phyloP scores from a whole-genome alignment of 768 basidiomycete genomes.

The Mycena metata region DNA sequence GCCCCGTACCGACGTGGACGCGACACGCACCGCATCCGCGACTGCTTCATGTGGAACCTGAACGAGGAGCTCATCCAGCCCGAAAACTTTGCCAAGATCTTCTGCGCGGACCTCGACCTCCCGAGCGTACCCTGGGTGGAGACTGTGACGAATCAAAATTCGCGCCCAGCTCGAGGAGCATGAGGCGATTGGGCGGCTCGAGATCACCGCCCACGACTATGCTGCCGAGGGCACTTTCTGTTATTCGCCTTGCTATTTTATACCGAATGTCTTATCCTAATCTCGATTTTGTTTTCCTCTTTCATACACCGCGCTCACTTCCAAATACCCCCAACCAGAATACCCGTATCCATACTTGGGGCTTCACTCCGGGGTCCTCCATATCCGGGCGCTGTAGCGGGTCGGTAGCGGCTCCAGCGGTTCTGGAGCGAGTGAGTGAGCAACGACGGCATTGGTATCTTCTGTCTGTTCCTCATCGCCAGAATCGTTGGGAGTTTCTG shows the following conservation, averaged over 20 bases:
- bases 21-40: slow-evolving; percentile 90
- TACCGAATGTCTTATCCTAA: no score
- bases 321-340: no score
- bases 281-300: no score
- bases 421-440: no score
- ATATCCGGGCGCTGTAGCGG: no score
- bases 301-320: no score
- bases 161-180: slow-evolving; percentile 93
- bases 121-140: slow-evolving; percentile 74
- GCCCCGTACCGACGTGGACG: no score
- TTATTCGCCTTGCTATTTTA: no score
- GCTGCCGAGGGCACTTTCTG: slow-evolving; percentile 53
- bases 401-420: no score
- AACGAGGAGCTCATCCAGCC: slow-evolving; percentile 91
- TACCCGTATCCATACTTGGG: no score
- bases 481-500: background rate
- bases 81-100: slow-evolving; percentile 85
- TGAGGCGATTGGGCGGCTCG: slow-evolving; percentile 84
- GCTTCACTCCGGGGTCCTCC: no score
- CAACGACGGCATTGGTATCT: no score
- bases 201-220: slow-evolving; percentile 66
- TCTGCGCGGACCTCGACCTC: slow-evolving; percentile 91
- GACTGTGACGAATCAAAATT: slow-evolving; percentile 88
- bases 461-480: background rate
- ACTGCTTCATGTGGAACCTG: slow-evolving; percentile 96